A percentile compares a stretch with the other conserved stretches of the same genome.
Conservation (phyloP, 2,329 filamentous ascomycete genomes). For the Sarocladium kiliense region DNA sequence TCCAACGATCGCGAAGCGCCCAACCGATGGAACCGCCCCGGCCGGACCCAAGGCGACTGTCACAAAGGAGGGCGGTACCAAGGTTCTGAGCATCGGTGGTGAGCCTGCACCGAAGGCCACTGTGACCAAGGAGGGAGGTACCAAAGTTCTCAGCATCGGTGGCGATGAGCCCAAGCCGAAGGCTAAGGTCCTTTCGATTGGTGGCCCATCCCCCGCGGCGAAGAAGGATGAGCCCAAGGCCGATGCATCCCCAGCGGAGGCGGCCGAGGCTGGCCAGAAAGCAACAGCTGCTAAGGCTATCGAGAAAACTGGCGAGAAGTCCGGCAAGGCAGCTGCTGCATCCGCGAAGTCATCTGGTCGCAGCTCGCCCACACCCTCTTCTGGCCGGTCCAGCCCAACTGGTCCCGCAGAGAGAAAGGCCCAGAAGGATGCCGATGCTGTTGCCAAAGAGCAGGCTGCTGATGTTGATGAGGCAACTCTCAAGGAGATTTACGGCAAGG, state of each 20-base stretch:
- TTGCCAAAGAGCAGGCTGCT: constrained; percentile 75
- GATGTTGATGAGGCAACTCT: constrained; percentile 69
- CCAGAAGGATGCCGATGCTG: constrained; percentile 69
- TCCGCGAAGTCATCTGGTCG: constrained; percentile 55
- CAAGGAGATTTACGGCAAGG: constrained; percentile 95
- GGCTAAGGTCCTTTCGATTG: constrained; percentile 41
- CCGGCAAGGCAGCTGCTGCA: constrained; percentile 31
- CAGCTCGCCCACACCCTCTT: constrained; percentile 75
- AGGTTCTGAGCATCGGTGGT: constrained; percentile 67
- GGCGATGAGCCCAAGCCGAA: constrained; percentile 51
- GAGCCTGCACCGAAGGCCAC: constrained; percentile 46
- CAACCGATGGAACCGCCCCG: constrained; percentile 33
- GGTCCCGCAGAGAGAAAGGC: constrained; percentile 42
- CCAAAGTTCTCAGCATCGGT: constrained; percentile 68
- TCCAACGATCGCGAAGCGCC: constrained; percentile 34
- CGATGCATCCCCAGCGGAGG: constrained; percentile 39
- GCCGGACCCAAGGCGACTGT: constrained; percentile 43
- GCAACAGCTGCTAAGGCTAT: constrained; percentile 84
- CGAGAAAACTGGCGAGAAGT: constrained; percentile 75
- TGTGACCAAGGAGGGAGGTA: constrained; percentile 45
- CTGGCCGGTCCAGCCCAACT: constrained; percentile 78
- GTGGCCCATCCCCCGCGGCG: constrained; percentile 25
- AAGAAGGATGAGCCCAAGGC: constrained; percentile 42
- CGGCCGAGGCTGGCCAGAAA: constrained; percentile 71
- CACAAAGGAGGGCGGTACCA: constrained; percentile 50